Evolutionary conservation across 2,329 filamentous ascomycete species (phyloP), one percentile per base, ranked within the genome.

Genomic region (Metarhizium album): DNA sequence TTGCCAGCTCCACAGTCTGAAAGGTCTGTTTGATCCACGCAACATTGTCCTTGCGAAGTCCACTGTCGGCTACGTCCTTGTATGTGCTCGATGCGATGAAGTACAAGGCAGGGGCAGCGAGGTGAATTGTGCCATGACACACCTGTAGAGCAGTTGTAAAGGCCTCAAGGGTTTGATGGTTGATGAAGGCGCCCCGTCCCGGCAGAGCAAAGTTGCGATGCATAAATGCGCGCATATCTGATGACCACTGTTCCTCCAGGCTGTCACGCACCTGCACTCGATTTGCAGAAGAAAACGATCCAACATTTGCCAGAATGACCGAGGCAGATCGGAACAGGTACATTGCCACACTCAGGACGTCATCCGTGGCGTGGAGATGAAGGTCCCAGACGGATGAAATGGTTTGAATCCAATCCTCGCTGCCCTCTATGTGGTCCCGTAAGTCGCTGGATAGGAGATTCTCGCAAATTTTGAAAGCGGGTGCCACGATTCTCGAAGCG

Each of bases 131-230:
- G 8, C 57, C 59, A 2, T 63, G 59, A 2, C 70, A 66, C 22
- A 70, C 62, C 2, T 68, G 62, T 2, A 78, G 64, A 1, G 73
- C 70, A 23, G 62, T 61, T 13, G 66, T 61, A 20, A 79, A 58
- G 4, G 70, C 58, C 23, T 70, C 69, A 40, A 74, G 61, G 24
- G 68, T 68, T 38, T 66, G 65, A 22, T 66, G 67, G 50, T 68
- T 70, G 16, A 75, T 54, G 51, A 75, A 81, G 1, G 65, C 63
- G 1, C 72, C 68, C 51, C 74, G 70, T 1, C 74, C 72, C 1
- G 78, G 77, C 2, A 77, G 67, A 45, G 80, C 70, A 50, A 82
- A 64, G 56, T 72, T 76, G 31, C 69, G 69, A 43, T 71, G 70
- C 57, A 80, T 64, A 46, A 81, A 76, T 2, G 61, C 67, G 47